Conservation (phyloP, 2,329 filamentous ascomycete genomes). For the Chrysosphaeria jannelii region DNA sequence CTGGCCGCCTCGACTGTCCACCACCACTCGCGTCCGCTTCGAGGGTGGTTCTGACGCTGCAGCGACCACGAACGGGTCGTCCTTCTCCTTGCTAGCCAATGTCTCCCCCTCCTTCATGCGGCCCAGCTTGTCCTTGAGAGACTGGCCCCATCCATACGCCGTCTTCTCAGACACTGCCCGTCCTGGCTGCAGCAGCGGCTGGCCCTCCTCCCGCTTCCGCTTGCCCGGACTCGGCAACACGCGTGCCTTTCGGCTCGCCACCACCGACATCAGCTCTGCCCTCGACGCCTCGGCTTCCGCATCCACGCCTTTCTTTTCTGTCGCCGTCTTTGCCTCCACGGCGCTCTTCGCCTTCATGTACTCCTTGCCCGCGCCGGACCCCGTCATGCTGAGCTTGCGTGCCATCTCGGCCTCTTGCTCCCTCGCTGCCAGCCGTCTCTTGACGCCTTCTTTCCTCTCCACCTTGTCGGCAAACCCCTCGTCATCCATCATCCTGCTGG, state of each 20-base stretch:
- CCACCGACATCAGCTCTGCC: slow-evolving; percentile 2
- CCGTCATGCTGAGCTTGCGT: slow-evolving; percentile 31
- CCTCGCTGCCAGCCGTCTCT: slow-evolving; percentile 29
- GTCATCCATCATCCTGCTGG: slow-evolving; percentile 25
- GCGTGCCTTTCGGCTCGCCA: slow-evolving; percentile 1
- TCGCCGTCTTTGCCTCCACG: background rate
- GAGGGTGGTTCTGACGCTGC: too few species aligned
- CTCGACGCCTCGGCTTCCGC: slow-evolving; percentile 1
- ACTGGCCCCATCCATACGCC: slow-evolving; percentile 24
- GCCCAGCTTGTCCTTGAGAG: slow-evolving; percentile 22
- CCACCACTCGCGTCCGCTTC: too few species aligned
- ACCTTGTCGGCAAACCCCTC: slow-evolving; percentile 21
- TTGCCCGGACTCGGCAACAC: slow-evolving; percentile 28
- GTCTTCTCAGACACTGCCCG: slow-evolving; percentile 3
- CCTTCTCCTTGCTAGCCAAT: slow-evolving; percentile 5
- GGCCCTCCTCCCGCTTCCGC: slow-evolving; percentile 17
- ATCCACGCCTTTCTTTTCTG: background rate
- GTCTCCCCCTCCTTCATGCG: slow-evolving; percentile 27
- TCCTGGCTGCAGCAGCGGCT: slow-evolving; percentile 6
- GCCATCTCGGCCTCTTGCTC: slow-evolving; percentile 48
- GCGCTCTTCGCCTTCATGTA: slow-evolving; percentile 23
- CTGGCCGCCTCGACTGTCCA: too few species aligned
- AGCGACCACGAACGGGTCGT: too few species aligned
- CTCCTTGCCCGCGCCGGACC: slow-evolving; percentile 34
- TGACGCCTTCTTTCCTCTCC: slow-evolving; percentile 33